phyloP scores from a whole-genome alignment of 2,329 filamentous ascomycete species.

The Ophidiomyces ophidiicola region DNA sequence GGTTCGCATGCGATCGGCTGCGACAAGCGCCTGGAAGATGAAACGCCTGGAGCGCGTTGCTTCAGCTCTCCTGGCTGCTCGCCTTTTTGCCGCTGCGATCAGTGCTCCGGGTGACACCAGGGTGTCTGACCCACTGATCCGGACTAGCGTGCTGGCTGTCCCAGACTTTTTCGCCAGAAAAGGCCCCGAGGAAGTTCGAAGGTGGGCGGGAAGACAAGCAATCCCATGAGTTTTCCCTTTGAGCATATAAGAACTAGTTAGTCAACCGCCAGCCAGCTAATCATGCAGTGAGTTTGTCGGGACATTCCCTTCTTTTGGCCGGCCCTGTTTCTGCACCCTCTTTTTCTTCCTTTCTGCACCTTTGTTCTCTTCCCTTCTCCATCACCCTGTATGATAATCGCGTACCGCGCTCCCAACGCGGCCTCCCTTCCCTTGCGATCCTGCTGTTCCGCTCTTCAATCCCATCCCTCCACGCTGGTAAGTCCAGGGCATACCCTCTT shows the following conservation, averaged over 20 bases:
- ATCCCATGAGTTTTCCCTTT: no score
- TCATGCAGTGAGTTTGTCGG: slow-evolving; percentile 3
- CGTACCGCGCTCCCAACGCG: no score
- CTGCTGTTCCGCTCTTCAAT: slow-evolving; percentile 8
- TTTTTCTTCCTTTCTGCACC: slow-evolving; percentile 13
- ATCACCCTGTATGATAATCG: slow-evolving; percentile 14
- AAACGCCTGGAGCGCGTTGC: not conserved
- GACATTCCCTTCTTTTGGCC: slow-evolving; percentile 10
- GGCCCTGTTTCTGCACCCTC: slow-evolving; percentile 9
- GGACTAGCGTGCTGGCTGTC: slow-evolving; percentile 16
- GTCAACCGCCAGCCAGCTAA: no score
- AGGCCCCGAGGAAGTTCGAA: no score
- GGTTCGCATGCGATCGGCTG: no score
- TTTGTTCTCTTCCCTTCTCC: slow-evolving; percentile 18
- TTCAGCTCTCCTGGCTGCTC: not conserved
- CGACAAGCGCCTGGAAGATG: no score
- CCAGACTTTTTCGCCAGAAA: no score
- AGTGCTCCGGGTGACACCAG: slow-evolving; percentile 2
- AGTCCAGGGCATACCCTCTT: slow-evolving; percentile 2
- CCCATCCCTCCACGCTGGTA: not conserved
- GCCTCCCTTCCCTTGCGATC: slow-evolving; percentile 12
- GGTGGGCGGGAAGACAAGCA: no score
- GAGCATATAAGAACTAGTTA: no score
- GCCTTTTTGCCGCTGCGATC: not conserved
- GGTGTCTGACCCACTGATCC: slow-evolving; percentile 11